These are phyloP conservation scores for Sherardia arvensis DNA, from an alignment of 257 asterid species.

Conservation along the genomic window DNA sequence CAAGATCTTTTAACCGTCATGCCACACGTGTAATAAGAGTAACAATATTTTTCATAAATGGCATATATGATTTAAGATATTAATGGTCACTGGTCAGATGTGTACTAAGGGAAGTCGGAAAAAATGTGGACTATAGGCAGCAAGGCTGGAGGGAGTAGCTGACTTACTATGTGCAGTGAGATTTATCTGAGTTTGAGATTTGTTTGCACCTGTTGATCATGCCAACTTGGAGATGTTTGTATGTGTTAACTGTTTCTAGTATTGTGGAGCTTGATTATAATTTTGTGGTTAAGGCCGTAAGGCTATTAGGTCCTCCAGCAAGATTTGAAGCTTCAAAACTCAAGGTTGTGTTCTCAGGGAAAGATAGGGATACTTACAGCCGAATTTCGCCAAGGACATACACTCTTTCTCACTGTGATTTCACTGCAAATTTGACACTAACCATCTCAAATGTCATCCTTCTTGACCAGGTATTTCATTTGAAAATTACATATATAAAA, in stretches of 20 bases:
- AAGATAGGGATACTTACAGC: conserved; percentile 25
- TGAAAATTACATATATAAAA: background rate
- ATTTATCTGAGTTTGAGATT: background rate
- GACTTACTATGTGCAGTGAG: too few relatives aligned
- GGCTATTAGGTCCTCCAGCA: conserved; percentile 87
- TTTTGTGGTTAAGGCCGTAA: conserved; percentile 46
- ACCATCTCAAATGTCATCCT: conserved; percentile 61
- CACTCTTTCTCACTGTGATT: conserved; percentile 90
- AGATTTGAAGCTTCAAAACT: conserved; percentile 86
- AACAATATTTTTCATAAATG: too few relatives aligned
- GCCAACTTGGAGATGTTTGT: background rate
- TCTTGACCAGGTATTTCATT: conserved; percentile 48
- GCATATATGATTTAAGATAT: too few relatives aligned
- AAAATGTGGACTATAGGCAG: too few relatives aligned
- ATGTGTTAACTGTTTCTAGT: background rate
- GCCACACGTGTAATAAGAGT: too few relatives aligned
- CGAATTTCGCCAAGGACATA: conserved; percentile 73
- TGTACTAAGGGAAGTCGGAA: too few relatives aligned
- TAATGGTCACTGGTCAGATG: too few relatives aligned
- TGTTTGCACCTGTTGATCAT: background rate
- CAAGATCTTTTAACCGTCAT: too few relatives aligned
- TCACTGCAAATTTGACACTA: conserved; percentile 55
- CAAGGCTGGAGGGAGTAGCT: background rate
- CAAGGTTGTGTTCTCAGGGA: conserved; percentile 55
- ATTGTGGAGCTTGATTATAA: background rate